Conservation (phyloP, 1,284 basidiomycete genomes). For the Moesziomyces aphidis region DNA sequence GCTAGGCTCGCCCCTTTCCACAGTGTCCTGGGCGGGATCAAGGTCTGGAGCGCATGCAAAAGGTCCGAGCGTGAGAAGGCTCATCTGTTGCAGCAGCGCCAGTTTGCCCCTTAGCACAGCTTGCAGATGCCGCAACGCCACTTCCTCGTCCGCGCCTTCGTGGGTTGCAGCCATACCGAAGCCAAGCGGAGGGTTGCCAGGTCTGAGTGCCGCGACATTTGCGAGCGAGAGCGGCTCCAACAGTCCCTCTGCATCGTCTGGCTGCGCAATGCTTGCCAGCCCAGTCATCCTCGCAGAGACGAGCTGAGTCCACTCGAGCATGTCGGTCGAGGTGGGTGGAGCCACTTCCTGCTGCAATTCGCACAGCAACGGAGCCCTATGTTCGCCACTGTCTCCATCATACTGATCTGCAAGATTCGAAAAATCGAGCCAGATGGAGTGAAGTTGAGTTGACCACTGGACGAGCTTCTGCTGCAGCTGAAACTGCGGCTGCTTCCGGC, state of each 20-base stretch:
- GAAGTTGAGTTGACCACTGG: constrained; percentile 13
- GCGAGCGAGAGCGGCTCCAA: neutral
- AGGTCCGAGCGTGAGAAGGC: constrained; percentile 6
- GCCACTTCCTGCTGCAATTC: constrained; percentile 3
- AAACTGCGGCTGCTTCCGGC: neutral
- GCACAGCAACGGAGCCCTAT: neutral
- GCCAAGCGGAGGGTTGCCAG: neutral
- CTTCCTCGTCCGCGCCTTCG: neutral
- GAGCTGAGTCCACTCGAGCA: constrained; percentile 30
- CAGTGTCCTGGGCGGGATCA: neutral
- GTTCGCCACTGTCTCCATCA: neutral
- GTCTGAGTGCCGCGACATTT: constrained; percentile 3
- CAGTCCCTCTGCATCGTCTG: neutral
- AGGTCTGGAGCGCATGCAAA: neutral
- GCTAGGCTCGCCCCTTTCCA: neutral
- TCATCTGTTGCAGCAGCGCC: constrained; percentile 21
- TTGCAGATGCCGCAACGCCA: neutral
- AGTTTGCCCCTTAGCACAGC: constrained; percentile 9
- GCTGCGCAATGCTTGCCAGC: too few relatives aligned
- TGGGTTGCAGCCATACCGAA: neutral
- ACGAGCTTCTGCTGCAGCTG: constrained; percentile 21
- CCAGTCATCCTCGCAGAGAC: neutral
- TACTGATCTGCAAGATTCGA: neutral
- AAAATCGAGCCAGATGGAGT: constrained; percentile 1
- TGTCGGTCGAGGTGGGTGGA: constrained; percentile 11